Base-by-base conservation (phyloP, 352 stramenopile species). In the Thalassiosira pacifica region DNA sequence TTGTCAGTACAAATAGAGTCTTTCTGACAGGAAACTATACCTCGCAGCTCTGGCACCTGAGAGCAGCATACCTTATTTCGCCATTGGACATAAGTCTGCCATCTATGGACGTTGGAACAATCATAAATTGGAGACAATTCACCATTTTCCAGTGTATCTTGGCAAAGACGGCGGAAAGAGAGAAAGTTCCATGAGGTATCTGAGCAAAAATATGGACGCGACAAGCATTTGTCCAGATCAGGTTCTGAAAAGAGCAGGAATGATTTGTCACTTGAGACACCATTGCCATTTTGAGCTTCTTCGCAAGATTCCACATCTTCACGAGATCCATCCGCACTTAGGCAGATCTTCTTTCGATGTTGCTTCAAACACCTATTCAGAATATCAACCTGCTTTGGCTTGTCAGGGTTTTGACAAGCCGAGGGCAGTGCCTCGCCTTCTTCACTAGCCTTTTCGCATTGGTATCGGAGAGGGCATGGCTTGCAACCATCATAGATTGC, bases 401-500 rank as follows among this genome's bases (percentile, higher is more conserved):
- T 53, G 40, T 80, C 88, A 66, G 88, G 96, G 69, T 97, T 96
- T 65, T 79, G 88, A 63, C 96, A 98, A 19, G 61, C 69, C n/a
- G 67, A 78, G 1, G 90, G 75, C 8, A 93, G 88, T 5, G 88
- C 87, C 9, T 79, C 61, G 59, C 85, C 86, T 11, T 57, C 42
- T 1, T 22, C 32, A 11, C 31, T 18, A 90, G 27, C 32, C 48
- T 82, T 81, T 55, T 97, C 87, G 86, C 97, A 99, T 34, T 93
- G 90, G 88, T 99, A 99, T 19, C 94, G 93, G 0, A 97, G 91
- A 0, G 97, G 97, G 84, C 97, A 99, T 26, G 97, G 97, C 73
- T 97, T 98, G 87, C 97, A 99, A 87, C 98, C 93, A 48, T 96
- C 90, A 85, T 99, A 99, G 0, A 98, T 93, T 0, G 94, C 96